phyloP scores from a whole-genome alignment of 495 filamentous ascomycete species.

The Xylaria grammica region DNA sequence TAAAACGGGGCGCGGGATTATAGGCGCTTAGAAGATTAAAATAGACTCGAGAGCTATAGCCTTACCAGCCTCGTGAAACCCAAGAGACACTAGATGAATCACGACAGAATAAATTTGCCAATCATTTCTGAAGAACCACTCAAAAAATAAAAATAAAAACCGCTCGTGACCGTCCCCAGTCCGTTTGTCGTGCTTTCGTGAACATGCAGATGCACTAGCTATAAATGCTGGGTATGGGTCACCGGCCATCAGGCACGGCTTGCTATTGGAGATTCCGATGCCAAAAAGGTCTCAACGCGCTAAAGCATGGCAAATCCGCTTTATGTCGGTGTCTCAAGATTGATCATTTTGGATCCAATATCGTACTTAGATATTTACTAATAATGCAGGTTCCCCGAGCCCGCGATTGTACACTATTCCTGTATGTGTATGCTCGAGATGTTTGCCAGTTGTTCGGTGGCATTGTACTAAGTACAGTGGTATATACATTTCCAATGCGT shows the following conservation, averaged over 20 bases:
- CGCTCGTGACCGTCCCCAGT: neutral
- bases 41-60: neutral
- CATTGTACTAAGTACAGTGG: no score
- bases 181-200: slow-evolving; percentile 4
- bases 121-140: neutral
- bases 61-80: neutral
- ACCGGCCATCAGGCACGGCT: neutral
- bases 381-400: no score
- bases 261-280: slow-evolving; percentile 9
- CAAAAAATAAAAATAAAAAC: no score
- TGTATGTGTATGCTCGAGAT: no score
- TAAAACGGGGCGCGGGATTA: neutral
- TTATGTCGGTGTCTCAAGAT: slow-evolving; percentile 14
- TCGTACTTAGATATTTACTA: no score
- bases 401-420: no score
- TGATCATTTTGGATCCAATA: neutral
- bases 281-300: neutral
- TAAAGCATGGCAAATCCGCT: slow-evolving; percentile 12
- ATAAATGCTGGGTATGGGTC: neutral
- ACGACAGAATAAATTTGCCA: neutral
- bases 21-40: slow-evolving; percentile 13
- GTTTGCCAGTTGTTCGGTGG: no score
- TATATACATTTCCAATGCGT: no score
- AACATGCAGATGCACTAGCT: slow-evolving; percentile 14
- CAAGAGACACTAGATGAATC: neutral